Base-by-base conservation (phyloP, 176 grass and related monocot genomes). In the Oryza meridionalis region DNA sequence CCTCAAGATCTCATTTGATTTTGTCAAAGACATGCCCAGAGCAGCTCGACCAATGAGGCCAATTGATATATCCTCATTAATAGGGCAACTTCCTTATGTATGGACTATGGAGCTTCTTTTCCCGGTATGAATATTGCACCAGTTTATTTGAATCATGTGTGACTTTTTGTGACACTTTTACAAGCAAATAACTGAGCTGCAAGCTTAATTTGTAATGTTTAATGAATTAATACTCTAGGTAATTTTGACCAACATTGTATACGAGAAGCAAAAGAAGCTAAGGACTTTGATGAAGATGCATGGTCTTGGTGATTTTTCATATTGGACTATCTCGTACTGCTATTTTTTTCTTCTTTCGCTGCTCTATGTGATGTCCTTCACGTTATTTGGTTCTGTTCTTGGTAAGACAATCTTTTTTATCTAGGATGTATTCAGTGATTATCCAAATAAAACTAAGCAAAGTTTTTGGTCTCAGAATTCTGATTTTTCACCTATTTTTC, bases 221-320 rank as follows among this genome's bases (percentile, higher is more conserved):
- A 82, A 19, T 79, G 33, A 72, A 29, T 74, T 72, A 33, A 43
- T 68, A 79, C 3, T 87, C 25, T 73, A 97, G 91, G 91, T 97
- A 84, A 88, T 97, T 46, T 87, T 97, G 46, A 86, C 59, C 61
- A 92, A 82, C 65, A 67, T 94, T 73, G 85, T 94, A 37, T 92
- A 94, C 2, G 89, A 97, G 76, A 97, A 88, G 82, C 91, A 97
- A 86, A 90, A 94, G 47, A 97, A 97, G 72, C 79, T 90, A 85
- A 90, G 88, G 70, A 90, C 86, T 59, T 92, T 97, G 87, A 97
- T 94, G 94, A 97, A 97, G 84, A 92, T 97, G 94, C 91, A 97
- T 84, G 94, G 91, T 76, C 88, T 97, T 61, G 85, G 88, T 51
- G 89, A 92, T 90, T 84, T 86, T 17, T 88, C 94, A 5, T 97